Conservation (phyloP, 176 grass and related monocot species). For the Zizania latifolia region DNA sequence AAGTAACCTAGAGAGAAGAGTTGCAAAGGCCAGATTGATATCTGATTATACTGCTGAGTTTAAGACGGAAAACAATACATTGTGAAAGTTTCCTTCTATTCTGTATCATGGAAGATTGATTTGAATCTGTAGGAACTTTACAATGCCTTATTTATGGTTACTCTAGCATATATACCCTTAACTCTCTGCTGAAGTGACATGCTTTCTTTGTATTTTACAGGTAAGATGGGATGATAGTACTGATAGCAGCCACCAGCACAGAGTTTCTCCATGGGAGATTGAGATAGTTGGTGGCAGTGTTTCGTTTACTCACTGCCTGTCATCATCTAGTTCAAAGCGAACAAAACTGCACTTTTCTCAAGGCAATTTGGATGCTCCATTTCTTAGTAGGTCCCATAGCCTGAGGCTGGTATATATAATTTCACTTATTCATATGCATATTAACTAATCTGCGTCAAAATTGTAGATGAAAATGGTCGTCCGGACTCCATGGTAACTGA, state of each 20-base stretch:
- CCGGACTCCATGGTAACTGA: conserved; percentile 50
- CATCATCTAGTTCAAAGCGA: conserved; percentile 54
- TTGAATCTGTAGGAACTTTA: conserved; percentile 1
- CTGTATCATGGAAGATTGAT: not conserved
- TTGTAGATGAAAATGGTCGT: conserved; percentile 65
- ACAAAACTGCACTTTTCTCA: conserved; percentile 56
- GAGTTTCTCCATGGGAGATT: conserved; percentile 92
- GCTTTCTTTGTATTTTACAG: conserved; percentile 39
- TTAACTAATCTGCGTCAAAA: conserved; percentile 15
- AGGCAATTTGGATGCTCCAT: conserved; percentile 39
- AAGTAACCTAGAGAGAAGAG: not conserved
- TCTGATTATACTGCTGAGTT: not conserved
- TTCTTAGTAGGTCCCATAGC: conserved; percentile 35
- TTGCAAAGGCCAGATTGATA: not conserved
- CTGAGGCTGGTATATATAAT: not conserved
- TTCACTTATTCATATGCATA: not conserved
- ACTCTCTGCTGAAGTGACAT: not conserved
- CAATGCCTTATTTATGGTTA: not conserved
- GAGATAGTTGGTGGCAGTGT: conserved; percentile 49
- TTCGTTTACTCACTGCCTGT: conserved; percentile 36
- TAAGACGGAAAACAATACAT: not conserved
- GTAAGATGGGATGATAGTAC: conserved; percentile 69
- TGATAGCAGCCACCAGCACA: conserved; percentile 44
- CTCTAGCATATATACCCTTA: not conserved
- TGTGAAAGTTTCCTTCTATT: not conserved